These are phyloP conservation scores for Tylopilus cervinicoccineus DNA, from an alignment of 768 basidiomycete genomes.

Conservation along the genomic window DNA sequence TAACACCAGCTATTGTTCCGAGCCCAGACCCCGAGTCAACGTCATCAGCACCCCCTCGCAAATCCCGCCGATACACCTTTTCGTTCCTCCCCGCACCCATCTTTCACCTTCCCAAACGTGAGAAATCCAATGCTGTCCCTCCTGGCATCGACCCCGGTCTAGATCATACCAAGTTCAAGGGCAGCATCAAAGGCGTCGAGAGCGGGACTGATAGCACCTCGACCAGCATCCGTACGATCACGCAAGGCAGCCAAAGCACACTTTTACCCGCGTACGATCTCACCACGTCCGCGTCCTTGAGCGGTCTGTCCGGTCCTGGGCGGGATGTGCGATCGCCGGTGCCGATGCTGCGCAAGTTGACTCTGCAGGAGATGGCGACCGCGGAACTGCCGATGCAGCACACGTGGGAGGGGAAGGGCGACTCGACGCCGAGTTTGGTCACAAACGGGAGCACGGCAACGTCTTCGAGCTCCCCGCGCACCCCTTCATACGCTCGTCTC, in stretches of 20 bases:
- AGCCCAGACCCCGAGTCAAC: background rate
- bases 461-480: slow-evolving; percentile 13
- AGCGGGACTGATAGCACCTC: slow-evolving; percentile 19
- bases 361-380: slow-evolving; percentile 8
- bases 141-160: background rate
- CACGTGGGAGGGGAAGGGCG: background rate
- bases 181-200: background rate
- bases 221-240: slow-evolving; percentile 21
- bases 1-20: background rate
- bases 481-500: slow-evolving; percentile 5
- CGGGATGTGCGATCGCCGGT: slow-evolving; percentile 3
- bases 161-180: background rate
- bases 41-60: slow-evolving; percentile 3
- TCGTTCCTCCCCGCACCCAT: slow-evolving; percentile 20
- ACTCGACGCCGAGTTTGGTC: slow-evolving; percentile 23
- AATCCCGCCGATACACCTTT: slow-evolving; percentile 22
- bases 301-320: background rate
- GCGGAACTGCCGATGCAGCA: background rate
- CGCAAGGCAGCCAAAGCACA: slow-evolving; percentile 19
- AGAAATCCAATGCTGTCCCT: slow-evolving; percentile 8
- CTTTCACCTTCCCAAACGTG: slow-evolving; percentile 19
- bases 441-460: slow-evolving; percentile 18
- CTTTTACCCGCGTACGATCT: slow-evolving; percentile 8
- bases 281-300: slow-evolving; percentile 9
- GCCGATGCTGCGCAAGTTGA: slow-evolving; percentile 21